phyloP scores from a whole-genome alignment of 2,329 filamentous ascomycete genomes.

The Hypoxylon sp. region DNA sequence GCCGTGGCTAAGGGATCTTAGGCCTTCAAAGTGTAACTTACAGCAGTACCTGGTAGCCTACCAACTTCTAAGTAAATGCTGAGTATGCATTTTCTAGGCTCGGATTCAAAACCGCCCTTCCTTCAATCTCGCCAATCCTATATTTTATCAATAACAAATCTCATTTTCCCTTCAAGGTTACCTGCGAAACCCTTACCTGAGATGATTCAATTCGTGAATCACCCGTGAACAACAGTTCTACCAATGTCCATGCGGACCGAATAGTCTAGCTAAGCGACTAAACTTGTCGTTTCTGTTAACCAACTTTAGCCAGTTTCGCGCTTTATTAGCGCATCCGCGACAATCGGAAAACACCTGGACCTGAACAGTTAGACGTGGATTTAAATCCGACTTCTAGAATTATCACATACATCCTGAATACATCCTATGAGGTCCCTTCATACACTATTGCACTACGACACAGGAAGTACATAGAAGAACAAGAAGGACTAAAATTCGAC shows the following conservation, averaged over 20 bases:
- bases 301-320: conserved; percentile 11
- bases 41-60: conserved; percentile 13
- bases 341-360: conserved; percentile 21
- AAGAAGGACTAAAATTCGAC: conserved; percentile 5
- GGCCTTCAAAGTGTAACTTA: conserved; percentile 6
- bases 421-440: conserved; percentile 13
- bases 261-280: conserved; percentile 39
- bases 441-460: conserved; percentile 12
- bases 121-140: conserved; percentile 32
- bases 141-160: conserved; percentile 22
- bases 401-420: conserved; percentile 5
- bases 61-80: conserved; percentile 7
- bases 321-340: conserved; percentile 39
- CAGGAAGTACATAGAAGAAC: not conserved
- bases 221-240: conserved; percentile 27
- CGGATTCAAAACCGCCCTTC: conserved; percentile 13
- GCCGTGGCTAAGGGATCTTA: not conserved
- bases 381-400: conserved; percentile 9
- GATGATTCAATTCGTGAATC: conserved; percentile 20
- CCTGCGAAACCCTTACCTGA: conserved; percentile 2
- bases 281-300: conserved; percentile 30
- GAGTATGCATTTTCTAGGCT: conserved; percentile 13
- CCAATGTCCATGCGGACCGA: conserved; percentile 34
- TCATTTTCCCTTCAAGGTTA: conserved; percentile 2
- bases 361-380: conserved; percentile 9